Base-by-base conservation (phyloP, 2,329 filamentous ascomycete genomes). In the Colletotrichum salicis region DNA sequence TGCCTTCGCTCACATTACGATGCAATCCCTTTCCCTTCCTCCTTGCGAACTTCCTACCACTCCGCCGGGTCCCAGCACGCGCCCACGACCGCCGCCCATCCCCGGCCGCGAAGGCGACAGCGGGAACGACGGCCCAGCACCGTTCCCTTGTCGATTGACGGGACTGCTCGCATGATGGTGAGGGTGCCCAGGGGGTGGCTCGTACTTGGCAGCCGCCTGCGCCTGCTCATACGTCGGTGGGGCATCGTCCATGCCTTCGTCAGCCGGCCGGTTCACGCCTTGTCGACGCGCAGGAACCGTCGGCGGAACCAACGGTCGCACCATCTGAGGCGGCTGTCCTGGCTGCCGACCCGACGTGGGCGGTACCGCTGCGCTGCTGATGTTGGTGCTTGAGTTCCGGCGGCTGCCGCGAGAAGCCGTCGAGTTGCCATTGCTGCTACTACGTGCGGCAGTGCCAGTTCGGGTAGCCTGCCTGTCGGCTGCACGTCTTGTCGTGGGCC, bases 141-240 rank as follows among this genome's bases (percentile, higher is more conserved):
- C 61, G 19, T 61, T 62, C 4, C 57, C 68, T 45, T 72, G 64
- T 8, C 71, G 57, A 15, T 77, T 52, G 11, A 68, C 74, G n/a
- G 79, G 81, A 51, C 77, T 82, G 74, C 85, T 87, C 5, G 78
- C 77, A 10, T 84, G 82, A 73, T 89, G 86, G 52, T 79, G 86
- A 0, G 86, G 87, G 62, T 89, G 85, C 22, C 87, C 87, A 4
- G 82, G 77, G 0, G 87, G 87, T 27, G 88, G 88, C 11, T 85
- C 80, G 72, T 89, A 90, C 3, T 86, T 84, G 10, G 82, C 80
- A 63, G 86, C 82, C 67, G 86, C 85, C 22, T 87, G 84, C 4
- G 88, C 87, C 77, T 90, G 86, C 78, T 90, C 88, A 75, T 90
- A 90, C 12, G 86, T 86, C 1, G 88, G 88, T 54, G 88, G 88